Base-by-base conservation (phyloP, 139 green algal species). In the Spirogloea muscicola region DNA sequence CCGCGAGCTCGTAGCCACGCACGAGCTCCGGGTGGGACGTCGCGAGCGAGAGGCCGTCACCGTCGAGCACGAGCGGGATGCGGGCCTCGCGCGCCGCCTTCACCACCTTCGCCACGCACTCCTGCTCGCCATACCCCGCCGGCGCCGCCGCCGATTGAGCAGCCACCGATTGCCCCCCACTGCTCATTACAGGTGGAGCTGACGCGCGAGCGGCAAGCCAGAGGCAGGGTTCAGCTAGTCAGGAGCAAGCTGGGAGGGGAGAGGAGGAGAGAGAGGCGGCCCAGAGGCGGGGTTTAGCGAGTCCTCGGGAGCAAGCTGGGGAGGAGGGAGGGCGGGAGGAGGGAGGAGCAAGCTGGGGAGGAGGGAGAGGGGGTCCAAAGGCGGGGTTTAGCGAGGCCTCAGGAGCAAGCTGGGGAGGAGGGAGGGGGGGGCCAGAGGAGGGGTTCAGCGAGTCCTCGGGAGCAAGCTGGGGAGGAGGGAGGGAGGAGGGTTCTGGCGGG, bases 51-150 rank as follows among this genome's bases (percentile, higher is more conserved):
- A 80, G 72, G 16, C 61, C 72, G 34, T 80, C 72, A 29, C 52
- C 74, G 62, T 84, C 75, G 18, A 82, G 64, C 5, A 84, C 75
- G 37, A 84, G 39, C 3, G 74, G 74, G 33, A 82, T 64, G 42
- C 79, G 2, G 7, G n/a, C 49, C 21, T 55, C 16, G 16, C 74
- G 76, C 18, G 74, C 74, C 18, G 49, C 55, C 18, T 55, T n/a
- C 27, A 81, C 84, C 33, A 81, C 39, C 58, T 81, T 65, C 27
- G 39, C 76, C 76, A 84, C 76, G 60, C 37, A 77, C 7, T 71
- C 49, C 75, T 84, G 75, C 71, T 68, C 21, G n/a, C n/a, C n/a
- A n/a, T n/a, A n/a, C n/a, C n/a, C n/a, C n/a, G n/a, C n/a, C n/a
- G n/a, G n/a, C n/a, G n/a, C n/a, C n/a, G n/a, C n/a, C n/a, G n/a